Percentiles rank a stretch among this genome's conserved stretches.
phyloP scores from a whole-genome alignment of 139 green algal genomes.

The Tetradesmus obliquus region DNA sequence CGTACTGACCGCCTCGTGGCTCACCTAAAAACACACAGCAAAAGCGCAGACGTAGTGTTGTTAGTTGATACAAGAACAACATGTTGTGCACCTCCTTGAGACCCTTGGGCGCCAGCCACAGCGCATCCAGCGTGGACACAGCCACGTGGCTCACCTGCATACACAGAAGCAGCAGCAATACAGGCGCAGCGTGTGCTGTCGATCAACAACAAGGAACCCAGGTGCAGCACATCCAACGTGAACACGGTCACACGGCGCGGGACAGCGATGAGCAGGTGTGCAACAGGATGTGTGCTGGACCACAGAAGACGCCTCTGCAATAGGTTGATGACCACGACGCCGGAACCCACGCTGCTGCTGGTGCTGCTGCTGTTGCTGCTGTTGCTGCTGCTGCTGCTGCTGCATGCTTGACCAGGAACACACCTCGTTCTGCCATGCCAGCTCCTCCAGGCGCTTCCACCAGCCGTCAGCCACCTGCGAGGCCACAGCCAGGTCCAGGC shows the following conservation, averaged over 20 bases:
- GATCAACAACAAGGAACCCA: no score
- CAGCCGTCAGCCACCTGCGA: conserved; percentile 53
- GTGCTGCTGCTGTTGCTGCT: background rate
- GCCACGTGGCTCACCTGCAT: conserved; percentile 70
- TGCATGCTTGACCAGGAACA: background rate
- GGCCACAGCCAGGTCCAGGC: conserved; percentile 70
- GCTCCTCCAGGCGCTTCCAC: conserved; percentile 65
- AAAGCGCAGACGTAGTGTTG: background rate
- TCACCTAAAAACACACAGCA: conserved; percentile 52
- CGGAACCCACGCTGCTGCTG: background rate
- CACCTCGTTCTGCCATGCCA: conserved; percentile 58
- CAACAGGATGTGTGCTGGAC: no score
- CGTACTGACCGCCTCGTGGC: conserved; percentile 73
- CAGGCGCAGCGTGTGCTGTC: conserved; percentile 5
- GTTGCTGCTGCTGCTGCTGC: background rate
- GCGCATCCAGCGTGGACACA: conserved; percentile 73
- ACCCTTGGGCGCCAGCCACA: conserved; percentile 83
- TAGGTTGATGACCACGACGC: no score
- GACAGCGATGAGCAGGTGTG: no score
- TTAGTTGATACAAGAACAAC: conserved; percentile 63
- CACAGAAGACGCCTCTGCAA: no score
- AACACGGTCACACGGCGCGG: background rate
- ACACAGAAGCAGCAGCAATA: background rate
- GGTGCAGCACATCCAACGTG: no score
- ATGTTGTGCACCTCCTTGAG: conserved; percentile 95